Evolutionary conservation across 768 basidiomycete species (phyloP), one percentile per base, ranked within the genome.

Genomic region (Leucosporidium scottii): DNA sequence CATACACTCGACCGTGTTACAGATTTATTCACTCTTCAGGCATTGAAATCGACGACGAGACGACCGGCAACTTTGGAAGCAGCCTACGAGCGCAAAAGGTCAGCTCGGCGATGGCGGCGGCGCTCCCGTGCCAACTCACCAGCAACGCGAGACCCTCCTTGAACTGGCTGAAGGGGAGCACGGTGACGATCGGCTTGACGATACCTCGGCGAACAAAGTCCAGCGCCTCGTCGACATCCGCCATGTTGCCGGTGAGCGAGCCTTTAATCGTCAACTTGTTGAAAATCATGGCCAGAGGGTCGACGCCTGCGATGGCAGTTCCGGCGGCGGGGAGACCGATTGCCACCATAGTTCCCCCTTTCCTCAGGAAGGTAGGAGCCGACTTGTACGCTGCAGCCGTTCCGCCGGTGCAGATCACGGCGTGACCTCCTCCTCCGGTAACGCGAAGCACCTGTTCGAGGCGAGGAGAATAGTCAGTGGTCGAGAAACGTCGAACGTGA

Each of bases 141-240:
- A 70, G 51, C 44, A 44, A 47, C n/a, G 28, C 61, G 34, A 65
- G n/a, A 47, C 17, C 85, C 83, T 81, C 77, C 47, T 81, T 77
- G 53, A 90, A 82, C 5, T 85, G 83, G 0, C 78, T 73, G 47
- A 90, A 79, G 0, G 80, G 80, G 76, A 79, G 82, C 59, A 79
- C 59, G 51, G 70, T 76, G 70, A 81, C 87, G 71, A 81, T 81
- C 66, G 85, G 85, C 76, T 85, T 87, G 59, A 90, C 86, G 54
- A 83, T 82, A 17, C 89, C 90, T 34, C 80, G 75, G 0, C 86
- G 82, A 1, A 89, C 90, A 58, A 91, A 86, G 0, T 84, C 82
- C 50, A 92, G 78, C 0, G 90, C 88, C 77, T 92, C 90, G 10
- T 83, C 77, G 4, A 88, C 84, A 74, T 92, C 90, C 77, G 89